phyloP scores from a whole-genome alignment of 78 protist species.

The Neovahlkampfia damariscottae region DNA sequence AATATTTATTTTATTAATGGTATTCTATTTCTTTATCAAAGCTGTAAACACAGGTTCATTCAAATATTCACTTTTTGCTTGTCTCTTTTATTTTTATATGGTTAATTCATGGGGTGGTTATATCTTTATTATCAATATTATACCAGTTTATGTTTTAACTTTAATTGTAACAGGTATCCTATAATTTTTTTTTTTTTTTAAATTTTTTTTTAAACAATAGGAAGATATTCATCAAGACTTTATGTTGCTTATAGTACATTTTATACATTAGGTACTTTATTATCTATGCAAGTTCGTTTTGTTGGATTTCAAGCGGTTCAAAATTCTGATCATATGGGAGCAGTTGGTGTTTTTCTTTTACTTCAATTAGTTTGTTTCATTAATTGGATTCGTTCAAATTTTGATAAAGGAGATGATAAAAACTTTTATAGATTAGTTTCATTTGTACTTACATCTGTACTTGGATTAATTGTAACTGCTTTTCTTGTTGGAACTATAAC shows the following conservation, averaged over 20 bases:
- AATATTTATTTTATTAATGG: conserved; percentile 81
- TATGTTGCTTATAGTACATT: conserved; percentile 79
- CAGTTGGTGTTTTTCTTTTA: conserved; percentile 70
- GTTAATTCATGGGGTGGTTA: conserved; percentile 99
- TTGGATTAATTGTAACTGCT: conserved; percentile 28
- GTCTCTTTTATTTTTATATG: conserved; percentile 83
- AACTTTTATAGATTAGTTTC: conserved; percentile 5
- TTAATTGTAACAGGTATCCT: conserved; percentile 25
- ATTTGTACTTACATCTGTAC: conserved; percentile 27
- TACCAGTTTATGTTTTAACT: conserved; percentile 82
- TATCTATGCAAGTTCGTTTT: conserved; percentile 75
- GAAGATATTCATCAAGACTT: conserved; percentile 63
- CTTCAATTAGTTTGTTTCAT: conserved; percentile 30
- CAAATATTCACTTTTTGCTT: conserved; percentile 36
- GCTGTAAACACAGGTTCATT: conserved; percentile 72
- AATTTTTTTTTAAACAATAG: no score
- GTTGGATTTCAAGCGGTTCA: conserved; percentile 87
- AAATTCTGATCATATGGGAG: conserved; percentile 89
- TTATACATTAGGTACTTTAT: conserved; percentile 72
- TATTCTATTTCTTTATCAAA: conserved; percentile 77
- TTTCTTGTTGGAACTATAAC: conserved; percentile 15
- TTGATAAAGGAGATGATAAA: not conserved
- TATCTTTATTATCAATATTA: conserved; percentile 91
- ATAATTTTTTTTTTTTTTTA: not conserved
- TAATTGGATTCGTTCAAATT: conserved; percentile 32